A percentile compares a stretch with the other conserved stretches of the same genome.
These are phyloP conservation scores for Cladophialophora psammophila DNA, from an alignment of 2,329 filamentous ascomycete genomes.

Conservation along the genomic window DNA sequence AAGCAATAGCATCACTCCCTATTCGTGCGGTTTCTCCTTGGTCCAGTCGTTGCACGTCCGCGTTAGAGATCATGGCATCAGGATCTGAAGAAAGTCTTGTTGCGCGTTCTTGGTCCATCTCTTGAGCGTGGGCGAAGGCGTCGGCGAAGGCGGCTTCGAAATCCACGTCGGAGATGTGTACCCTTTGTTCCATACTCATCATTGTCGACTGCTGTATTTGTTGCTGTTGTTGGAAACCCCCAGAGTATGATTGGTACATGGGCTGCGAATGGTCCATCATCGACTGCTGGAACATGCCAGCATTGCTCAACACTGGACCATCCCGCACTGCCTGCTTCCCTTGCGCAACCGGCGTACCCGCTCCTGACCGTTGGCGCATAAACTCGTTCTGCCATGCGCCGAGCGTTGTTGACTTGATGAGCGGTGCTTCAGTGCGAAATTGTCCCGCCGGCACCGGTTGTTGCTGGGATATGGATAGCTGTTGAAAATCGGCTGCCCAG, in stretches of 20 bases:
- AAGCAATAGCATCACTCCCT: constrained; percentile 53
- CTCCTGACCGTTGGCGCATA: constrained; percentile 49
- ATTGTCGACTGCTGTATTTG: constrained; percentile 39
- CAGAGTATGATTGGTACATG: constrained; percentile 35
- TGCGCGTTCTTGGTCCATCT: constrained; percentile 31
- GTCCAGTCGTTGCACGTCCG: constrained; percentile 18
- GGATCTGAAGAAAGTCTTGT: neutral
- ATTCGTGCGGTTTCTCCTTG: constrained; percentile 46
- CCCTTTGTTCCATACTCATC: constrained; percentile 26
- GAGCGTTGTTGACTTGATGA: constrained; percentile 41
- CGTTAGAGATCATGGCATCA: neutral
- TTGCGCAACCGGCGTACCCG: constrained; percentile 39
- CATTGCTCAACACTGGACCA: constrained; percentile 37
- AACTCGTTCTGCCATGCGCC: constrained; percentile 70
- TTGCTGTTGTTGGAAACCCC: constrained; percentile 19
- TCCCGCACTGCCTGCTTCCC: constrained; percentile 32
- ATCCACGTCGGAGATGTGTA: constrained; percentile 34
- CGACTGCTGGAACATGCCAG: constrained; percentile 28
- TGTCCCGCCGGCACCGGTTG: constrained; percentile 57
- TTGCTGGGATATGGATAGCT: constrained; percentile 53
- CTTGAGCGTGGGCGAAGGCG: constrained; percentile 35
- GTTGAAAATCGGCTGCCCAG: constrained; percentile 59
- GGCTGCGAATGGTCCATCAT: constrained; percentile 33
- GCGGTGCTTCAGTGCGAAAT: constrained; percentile 50
- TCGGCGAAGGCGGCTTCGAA: constrained; percentile 40